A percentile compares a stretch with the other conserved stretches of the same genome.
These are phyloP conservation scores for Cryptococcus deneoformans DNA, from an alignment of 1,284 basidiomycete genomes.

Conservation along the genomic window DNA sequence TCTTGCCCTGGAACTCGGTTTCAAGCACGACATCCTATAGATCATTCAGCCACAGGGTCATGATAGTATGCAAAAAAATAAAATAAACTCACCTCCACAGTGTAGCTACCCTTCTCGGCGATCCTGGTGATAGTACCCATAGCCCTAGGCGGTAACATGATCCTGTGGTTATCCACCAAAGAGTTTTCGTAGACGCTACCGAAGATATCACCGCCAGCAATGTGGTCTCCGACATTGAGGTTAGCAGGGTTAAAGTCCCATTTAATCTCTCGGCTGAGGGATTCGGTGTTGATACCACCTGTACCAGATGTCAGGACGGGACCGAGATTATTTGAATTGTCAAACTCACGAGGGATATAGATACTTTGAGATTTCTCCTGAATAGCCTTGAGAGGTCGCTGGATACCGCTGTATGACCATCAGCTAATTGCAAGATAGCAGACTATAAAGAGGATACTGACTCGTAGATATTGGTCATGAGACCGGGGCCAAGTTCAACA, in stretches of 20 bases:
- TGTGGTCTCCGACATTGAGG: conserved; percentile 91
- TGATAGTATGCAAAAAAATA: background rate
- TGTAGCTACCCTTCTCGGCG: conserved; percentile 92
- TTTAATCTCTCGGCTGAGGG: conserved; percentile 79
- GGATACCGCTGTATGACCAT: conserved; percentile 63
- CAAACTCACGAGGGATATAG: conserved; percentile 76
- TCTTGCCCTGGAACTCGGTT: conserved; percentile 97
- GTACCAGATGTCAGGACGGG: no score
- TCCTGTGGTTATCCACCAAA: conserved; percentile 92
- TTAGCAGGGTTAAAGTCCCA: conserved; percentile 95
- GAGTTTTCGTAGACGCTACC: conserved; percentile 97
- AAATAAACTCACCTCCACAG: conserved; percentile 69
- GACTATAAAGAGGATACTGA: conserved; percentile 14
- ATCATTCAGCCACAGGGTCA: conserved; percentile 3
- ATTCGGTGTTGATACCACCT: conserved; percentile 90
- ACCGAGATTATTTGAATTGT: no score
- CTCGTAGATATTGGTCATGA: conserved; percentile 99
- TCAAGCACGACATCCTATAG: conserved; percentile 87
- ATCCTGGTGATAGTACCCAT: conserved; percentile 93
- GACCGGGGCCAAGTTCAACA: conserved; percentile 93
- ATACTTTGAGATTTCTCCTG: conserved; percentile 96
- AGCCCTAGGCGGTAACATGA: conserved; percentile 91
- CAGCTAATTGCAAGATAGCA: background rate
- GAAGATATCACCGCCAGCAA: conserved; percentile 95
- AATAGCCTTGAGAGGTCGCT: conserved; percentile 86